phyloP scores from a whole-genome alignment of 768 basidiomycete species.

The Mycena filopes region DNA sequence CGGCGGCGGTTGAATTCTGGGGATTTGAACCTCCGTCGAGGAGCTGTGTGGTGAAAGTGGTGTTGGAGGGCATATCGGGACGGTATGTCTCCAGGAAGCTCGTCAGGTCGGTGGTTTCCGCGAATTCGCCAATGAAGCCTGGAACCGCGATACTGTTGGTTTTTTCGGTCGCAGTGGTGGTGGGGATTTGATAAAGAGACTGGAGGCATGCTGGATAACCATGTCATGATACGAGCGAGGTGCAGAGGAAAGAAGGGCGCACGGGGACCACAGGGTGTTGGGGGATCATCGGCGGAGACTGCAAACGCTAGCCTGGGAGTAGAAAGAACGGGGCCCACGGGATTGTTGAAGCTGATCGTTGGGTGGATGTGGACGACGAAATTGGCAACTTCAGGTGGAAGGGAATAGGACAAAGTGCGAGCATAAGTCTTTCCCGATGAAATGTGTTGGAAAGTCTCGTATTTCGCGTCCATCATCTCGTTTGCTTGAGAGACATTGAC shows the following conservation, averaged over 20 bases:
- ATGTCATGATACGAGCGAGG: neutral
- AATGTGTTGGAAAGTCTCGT: constrained; percentile 46
- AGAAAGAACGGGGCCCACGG: constrained; percentile 32
- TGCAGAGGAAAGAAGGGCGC: neutral
- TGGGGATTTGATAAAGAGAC: constrained; percentile 47
- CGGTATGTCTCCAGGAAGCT: constrained; percentile 27
- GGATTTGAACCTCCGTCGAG: constrained; percentile 31
- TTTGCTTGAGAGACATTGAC: constrained; percentile 46
- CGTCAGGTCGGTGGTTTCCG: constrained; percentile 27
- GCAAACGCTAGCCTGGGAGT: constrained; percentile 9
- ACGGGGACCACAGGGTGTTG: neutral
- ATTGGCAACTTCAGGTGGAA: constrained; percentile 42
- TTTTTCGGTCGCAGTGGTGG: constrained; percentile 36
- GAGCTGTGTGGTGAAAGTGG: constrained; percentile 20
- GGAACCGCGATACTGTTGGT: constrained; percentile 36
- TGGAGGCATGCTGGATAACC: constrained; percentile 29
- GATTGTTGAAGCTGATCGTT: constrained; percentile 36
- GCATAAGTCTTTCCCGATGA: constrained; percentile 39
- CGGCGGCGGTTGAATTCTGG: constrained; percentile 13
- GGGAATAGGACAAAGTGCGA: constrained; percentile 49
- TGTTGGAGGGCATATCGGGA: constrained; percentile 28
- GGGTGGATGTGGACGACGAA: constrained; percentile 51
- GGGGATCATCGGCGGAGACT: neutral
- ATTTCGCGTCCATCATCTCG: constrained; percentile 45
- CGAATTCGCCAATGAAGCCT: constrained; percentile 32